phyloP scores from a whole-genome alignment of 495 filamentous ascomycete species.

The Penicillium samsonianum region DNA sequence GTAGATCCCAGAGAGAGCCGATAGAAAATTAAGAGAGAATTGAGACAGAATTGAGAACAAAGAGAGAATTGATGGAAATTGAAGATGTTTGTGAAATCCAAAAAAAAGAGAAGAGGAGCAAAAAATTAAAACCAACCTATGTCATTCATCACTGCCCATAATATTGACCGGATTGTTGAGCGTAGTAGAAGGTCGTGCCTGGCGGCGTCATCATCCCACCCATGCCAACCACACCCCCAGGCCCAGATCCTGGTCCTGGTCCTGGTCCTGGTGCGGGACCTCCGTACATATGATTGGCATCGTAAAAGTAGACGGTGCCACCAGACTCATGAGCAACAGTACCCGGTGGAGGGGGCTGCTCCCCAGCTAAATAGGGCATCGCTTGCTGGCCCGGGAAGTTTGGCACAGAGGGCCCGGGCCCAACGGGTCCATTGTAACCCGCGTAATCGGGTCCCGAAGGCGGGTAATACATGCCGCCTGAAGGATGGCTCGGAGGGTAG shows the following conservation, averaged over 20 bases:
- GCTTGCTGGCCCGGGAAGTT: slow-evolving; percentile 54
- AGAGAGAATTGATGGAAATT: slow-evolving; percentile 12
- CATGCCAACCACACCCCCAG: slow-evolving; percentile 66
- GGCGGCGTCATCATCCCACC: slow-evolving; percentile 79
- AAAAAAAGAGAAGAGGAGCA: slow-evolving; percentile 16
- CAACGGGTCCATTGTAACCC: slow-evolving; percentile 48
- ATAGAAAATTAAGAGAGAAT: slow-evolving; percentile 16
- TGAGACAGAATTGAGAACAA: slow-evolving; percentile 15
- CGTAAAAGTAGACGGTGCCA: slow-evolving; percentile 94
- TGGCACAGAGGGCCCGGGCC: slow-evolving; percentile 54
- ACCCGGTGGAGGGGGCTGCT: slow-evolving; percentile 56
- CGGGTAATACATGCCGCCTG: slow-evolving; percentile 58
- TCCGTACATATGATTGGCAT: slow-evolving; percentile 65
- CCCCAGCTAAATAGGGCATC: slow-evolving; percentile 44
- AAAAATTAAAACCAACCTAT: slow-evolving; percentile 9
- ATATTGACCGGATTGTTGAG: slow-evolving; percentile 55
- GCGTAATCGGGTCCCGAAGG: slow-evolving; percentile 40
- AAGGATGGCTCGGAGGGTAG: slow-evolving; percentile 60
- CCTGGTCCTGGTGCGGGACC: slow-evolving; percentile 48
- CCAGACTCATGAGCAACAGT: slow-evolving; percentile 90
- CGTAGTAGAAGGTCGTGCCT: slow-evolving; percentile 73
- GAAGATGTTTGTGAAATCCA: slow-evolving; percentile 7
- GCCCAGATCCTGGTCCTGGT: slow-evolving; percentile 44
- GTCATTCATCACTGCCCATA: slow-evolving; percentile 59
- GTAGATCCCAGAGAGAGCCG: not conserved